Conservation (phyloP, 163 green algal genomes). For the Volvox carteri region DNA sequence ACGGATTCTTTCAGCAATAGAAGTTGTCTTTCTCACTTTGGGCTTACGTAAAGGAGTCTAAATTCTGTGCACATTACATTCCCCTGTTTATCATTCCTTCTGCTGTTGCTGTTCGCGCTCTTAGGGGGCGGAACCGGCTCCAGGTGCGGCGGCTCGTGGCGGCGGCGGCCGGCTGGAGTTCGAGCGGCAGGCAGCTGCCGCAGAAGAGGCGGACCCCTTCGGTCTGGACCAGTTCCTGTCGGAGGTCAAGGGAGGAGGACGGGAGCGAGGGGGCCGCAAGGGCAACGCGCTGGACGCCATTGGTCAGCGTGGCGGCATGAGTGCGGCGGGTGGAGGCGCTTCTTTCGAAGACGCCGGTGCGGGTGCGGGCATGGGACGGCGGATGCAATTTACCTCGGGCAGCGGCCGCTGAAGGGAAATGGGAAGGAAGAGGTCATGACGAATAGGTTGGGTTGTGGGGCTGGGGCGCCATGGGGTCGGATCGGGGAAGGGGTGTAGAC, state of each 20-base stretch:
- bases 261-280: conserved; percentile 29
- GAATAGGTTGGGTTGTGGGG: too few species aligned
- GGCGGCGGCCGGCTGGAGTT: conserved; percentile 81
- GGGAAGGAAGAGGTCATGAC: too few species aligned
- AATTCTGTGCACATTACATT: too few species aligned
- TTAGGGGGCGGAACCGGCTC: conserved; percentile 44
- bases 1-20: too few species aligned
- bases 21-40: too few species aligned
- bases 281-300: conserved; percentile 70
- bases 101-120: neutral
- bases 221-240: conserved; percentile 94
- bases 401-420: conserved; percentile 30
- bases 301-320: conserved; percentile 78
- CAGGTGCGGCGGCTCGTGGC: conserved; percentile 56
- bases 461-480: too few species aligned
- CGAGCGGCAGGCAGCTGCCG: conserved; percentile 76
- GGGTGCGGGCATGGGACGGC: conserved; percentile 62
- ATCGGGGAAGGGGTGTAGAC: too few species aligned
- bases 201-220: conserved; percentile 94
- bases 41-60: too few species aligned
- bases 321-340: conserved; percentile 75
- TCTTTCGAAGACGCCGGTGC: conserved; percentile 72
- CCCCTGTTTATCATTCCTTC: too few species aligned
- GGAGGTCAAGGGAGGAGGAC: conserved; percentile 74
- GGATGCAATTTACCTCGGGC: conserved; percentile 72